A percentile compares a stretch with the other conserved stretches of the same genome.
Conservation (phyloP, 1,139 yeast species). For the Sugiyamaella japonica region DNA sequence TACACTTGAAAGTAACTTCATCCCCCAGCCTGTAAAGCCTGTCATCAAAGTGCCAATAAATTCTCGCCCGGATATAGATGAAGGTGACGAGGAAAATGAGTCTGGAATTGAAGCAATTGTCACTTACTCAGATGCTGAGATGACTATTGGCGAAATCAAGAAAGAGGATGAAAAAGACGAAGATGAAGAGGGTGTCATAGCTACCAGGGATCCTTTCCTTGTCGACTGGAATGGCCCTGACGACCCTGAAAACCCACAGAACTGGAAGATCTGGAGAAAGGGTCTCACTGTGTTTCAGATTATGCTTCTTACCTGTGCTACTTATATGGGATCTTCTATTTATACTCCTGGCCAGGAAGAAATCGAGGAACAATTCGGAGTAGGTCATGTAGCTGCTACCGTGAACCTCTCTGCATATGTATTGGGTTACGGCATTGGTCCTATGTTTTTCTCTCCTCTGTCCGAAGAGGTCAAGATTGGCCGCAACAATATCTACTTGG, state of each 20-base stretch:
- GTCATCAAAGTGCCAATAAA: not conserved
- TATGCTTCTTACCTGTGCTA: conserved; percentile 50
- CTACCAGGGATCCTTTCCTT: conserved; percentile 16
- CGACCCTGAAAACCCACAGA: conserved; percentile 58
- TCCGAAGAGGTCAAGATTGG: conserved; percentile 54
- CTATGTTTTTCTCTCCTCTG: conserved; percentile 55
- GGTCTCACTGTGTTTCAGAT: conserved; percentile 44
- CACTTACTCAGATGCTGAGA: conserved; percentile 1
- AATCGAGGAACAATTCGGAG: conserved; percentile 47
- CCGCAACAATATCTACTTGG: conserved; percentile 52
- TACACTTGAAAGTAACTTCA: conserved; percentile 20
- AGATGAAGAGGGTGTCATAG: conserved; percentile 40
- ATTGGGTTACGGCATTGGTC: conserved; percentile 57
- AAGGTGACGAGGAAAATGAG: conserved; percentile 4
- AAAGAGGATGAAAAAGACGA: conserved; percentile 1
- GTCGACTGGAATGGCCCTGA: conserved; percentile 49
- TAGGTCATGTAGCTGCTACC: conserved; percentile 48
- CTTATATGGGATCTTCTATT: conserved; percentile 60
- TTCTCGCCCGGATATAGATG: not conserved
- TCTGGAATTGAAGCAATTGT: not conserved
- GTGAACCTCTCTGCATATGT: conserved; percentile 57
- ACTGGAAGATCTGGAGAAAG: conserved; percentile 52
- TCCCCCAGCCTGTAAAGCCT: conserved; percentile 16
- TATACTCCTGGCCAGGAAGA: conserved; percentile 55
- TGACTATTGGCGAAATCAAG: not conserved